Evolutionary conservation across 2,329 filamentous ascomycete genomes (phyloP), one percentile per base, ranked within the genome.

Genomic region (Reticulascus tulasneorum): DNA sequence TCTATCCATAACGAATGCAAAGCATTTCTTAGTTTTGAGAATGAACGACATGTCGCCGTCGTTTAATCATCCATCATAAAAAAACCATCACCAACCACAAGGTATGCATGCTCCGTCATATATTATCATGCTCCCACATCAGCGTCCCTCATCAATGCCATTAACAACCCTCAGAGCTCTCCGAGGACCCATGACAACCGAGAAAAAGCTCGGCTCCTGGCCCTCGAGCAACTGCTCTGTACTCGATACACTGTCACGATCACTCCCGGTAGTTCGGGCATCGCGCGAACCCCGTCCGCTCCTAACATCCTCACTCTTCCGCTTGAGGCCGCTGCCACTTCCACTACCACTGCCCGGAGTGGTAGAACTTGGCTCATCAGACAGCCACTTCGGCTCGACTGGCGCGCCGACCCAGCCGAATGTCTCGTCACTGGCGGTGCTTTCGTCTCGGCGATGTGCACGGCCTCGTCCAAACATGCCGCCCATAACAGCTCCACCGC

Each of bases 81-180:
- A n/a, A n/a, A n/a, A n/a, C n/a, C n/a, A n/a, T n/a, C n/a, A n/a
- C n/a, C n/a, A n/a, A n/a, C n/a, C n/a, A n/a, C n/a, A n/a, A n/a
- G n/a, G n/a, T n/a, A n/a, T n/a, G n/a, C n/a, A n/a, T n/a, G n/a
- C n/a, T n/a, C n/a, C n/a, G n/a, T n/a, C n/a, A n/a, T n/a, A n/a
- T n/a, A n/a, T n/a, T n/a, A n/a, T n/a, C n/a, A n/a, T n/a, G n/a
- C n/a, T n/a, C n/a, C n/a, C n/a, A n/a, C n/a, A n/a, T n/a, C n/a
- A n/a, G n/a, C n/a, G n/a, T 12, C 35, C 43, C 15, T 65, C 49
- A 49, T 67, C 64, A 32, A 55, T 55, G 11, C 57, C 62, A 31
- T 86, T 86, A 16, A 86, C 79, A 23, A 86, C 81, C 51, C 80
- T 67, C 62, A 86, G 60, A 49, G 80, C 85, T 51, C 82, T 65